Conservation (phyloP, 495 filamentous ascomycete genomes). For the Annulohypoxylon bovei region DNA sequence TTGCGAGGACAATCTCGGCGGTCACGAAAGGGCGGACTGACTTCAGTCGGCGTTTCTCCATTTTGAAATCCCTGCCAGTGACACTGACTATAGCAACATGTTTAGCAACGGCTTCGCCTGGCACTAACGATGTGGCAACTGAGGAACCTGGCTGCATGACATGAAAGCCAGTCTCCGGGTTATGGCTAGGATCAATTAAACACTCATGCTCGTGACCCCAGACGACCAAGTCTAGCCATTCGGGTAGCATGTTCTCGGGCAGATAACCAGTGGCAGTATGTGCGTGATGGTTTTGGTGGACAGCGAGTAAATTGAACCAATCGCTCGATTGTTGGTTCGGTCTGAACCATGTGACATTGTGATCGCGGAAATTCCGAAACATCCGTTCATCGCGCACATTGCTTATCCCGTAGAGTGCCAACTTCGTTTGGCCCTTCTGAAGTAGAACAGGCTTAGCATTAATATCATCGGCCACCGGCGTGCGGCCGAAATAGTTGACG, state of each 20-base stretch:
- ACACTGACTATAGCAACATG: conserved; percentile 87
- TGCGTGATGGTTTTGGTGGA: conserved; percentile 96
- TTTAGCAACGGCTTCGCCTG: conserved; percentile 91
- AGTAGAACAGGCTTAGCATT: conserved; percentile 88
- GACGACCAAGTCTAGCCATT: conserved; percentile 89
- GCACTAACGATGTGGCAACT: conserved; percentile 89
- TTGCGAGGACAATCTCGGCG: conserved; percentile 78
- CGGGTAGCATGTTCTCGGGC: conserved; percentile 92
- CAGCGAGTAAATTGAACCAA: conserved; percentile 96
- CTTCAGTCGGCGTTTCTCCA: conserved; percentile 85
- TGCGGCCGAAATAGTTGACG: conserved; percentile 95
- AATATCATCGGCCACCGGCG: conserved; percentile 91
- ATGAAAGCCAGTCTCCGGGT: conserved; percentile 87
- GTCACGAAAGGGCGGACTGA: conserved; percentile 92
- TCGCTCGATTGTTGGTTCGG: conserved; percentile 84
- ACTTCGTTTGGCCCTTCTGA: conserved; percentile 92
- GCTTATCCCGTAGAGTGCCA: conserved; percentile 94
- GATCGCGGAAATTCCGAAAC: conserved; percentile 90
- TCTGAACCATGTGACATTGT: conserved; percentile 91
- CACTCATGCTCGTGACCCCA: conserved; percentile 99
- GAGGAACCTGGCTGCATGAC: conserved; percentile 99
- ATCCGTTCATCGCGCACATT: conserved; percentile 96
- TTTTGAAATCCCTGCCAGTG: conserved; percentile 81
- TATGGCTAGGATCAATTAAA: conserved; percentile 80
- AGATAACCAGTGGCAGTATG: conserved; percentile 91